These are phyloP conservation scores for Gossypium stocksii DNA, from an alignment of 345 rosid genomes.

Conservation along the genomic window DNA sequence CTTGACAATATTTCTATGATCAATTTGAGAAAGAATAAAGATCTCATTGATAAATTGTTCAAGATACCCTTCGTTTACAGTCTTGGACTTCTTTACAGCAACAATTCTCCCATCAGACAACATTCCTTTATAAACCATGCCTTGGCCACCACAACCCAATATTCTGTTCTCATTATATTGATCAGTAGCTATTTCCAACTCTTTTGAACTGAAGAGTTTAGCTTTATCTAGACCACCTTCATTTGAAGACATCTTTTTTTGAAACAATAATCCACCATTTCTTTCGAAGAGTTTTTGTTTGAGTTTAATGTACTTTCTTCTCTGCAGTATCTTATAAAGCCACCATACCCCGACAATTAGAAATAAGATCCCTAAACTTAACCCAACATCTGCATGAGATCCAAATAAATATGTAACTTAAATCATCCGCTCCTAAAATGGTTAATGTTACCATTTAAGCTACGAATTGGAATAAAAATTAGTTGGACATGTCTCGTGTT, in stretches of 20 bases:
- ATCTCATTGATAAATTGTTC: slow-evolving; percentile 24
- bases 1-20: slow-evolving; percentile 25
- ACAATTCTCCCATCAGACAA: slow-evolving; percentile 13
- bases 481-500: too few species aligned
- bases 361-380: neutral
- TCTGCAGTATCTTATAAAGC: neutral
- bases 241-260: neutral
- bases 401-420: neutral
- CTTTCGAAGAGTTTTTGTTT: neutral
- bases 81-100: slow-evolving; percentile 19
- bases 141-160: slow-evolving; percentile 1
- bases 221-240: neutral
- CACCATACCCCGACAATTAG: neutral
- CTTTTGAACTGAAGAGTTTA: neutral
- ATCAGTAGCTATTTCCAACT: slow-evolving; percentile 3
- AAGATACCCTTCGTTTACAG: slow-evolving; percentile 6
- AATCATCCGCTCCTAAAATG: too few species aligned
- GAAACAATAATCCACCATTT: slow-evolving; percentile 3
- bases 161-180: slow-evolving; percentile 2
- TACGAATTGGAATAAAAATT: too few species aligned
- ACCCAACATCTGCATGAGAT: neutral
- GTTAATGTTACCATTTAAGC: too few species aligned
- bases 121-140: slow-evolving; percentile 16
- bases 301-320: neutral
- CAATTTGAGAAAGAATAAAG: slow-evolving; percentile 22